phyloP scores from a whole-genome alignment of 2,329 filamentous ascomycete genomes.

The Cordyceps tenuipes region DNA sequence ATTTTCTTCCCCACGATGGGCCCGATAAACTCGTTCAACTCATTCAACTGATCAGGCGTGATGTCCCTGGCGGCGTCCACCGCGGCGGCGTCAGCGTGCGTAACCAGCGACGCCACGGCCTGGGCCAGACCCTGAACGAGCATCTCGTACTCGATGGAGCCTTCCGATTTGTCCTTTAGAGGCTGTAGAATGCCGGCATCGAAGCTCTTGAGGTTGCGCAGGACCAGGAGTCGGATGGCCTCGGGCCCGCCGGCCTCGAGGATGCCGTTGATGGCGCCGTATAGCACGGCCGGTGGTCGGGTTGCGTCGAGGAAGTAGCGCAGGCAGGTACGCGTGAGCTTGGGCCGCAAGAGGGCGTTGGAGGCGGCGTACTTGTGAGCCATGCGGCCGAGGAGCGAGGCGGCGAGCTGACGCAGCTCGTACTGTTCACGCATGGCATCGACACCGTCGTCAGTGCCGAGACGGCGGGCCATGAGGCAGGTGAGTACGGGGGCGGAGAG shows the following conservation, averaged over 20 bases:
- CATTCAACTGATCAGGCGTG: slow-evolving; percentile 30
- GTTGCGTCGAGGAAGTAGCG: slow-evolving; percentile 85
- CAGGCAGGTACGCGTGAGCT: slow-evolving; percentile 85
- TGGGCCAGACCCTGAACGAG: slow-evolving; percentile 48
- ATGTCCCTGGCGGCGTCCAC: slow-evolving; percentile 28
- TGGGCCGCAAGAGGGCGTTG: slow-evolving; percentile 75
- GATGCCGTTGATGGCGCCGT: slow-evolving; percentile 77
- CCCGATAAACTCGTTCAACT: slow-evolving; percentile 47
- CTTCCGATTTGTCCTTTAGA: slow-evolving; percentile 42
- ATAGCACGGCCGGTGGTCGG: slow-evolving; percentile 76
- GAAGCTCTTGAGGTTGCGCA: slow-evolving; percentile 48
- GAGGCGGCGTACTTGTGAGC: slow-evolving; percentile 72
- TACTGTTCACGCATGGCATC: slow-evolving; percentile 58
- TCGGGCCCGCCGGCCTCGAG: slow-evolving; percentile 64
- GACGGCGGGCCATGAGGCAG: slow-evolving; percentile 70
- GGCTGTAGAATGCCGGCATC: slow-evolving; percentile 46
- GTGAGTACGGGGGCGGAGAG: slow-evolving; percentile 85
- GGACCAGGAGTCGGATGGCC: slow-evolving; percentile 46
- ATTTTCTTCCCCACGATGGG: slow-evolving; percentile 45
- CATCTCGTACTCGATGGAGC: slow-evolving; percentile 45
- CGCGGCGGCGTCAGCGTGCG: slow-evolving; percentile 27
- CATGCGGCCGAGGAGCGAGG: slow-evolving; percentile 71
- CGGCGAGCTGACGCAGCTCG: slow-evolving; percentile 73
- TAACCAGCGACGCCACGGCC: slow-evolving; percentile 38
- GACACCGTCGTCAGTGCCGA: slow-evolving; percentile 51